Conservation (phyloP, 1,284 basidiomycete genomes). For the Cryptococcus sp. region DNA sequence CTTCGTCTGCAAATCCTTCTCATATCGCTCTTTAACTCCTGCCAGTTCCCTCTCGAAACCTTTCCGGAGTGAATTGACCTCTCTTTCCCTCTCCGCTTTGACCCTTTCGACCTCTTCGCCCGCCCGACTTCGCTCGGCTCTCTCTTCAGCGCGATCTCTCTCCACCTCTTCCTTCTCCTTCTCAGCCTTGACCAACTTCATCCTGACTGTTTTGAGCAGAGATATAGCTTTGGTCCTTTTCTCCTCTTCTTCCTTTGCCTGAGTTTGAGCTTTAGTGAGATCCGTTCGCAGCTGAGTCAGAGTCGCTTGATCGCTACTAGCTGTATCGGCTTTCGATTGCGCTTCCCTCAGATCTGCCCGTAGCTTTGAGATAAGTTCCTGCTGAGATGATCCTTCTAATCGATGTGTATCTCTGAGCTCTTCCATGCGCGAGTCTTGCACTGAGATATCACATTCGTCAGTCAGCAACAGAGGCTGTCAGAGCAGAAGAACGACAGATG, state of each 20-base stretch:
- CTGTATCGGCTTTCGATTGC: slow-evolving; percentile 60
- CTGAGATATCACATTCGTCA: slow-evolving; percentile 53
- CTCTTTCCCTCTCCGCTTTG: slow-evolving; percentile 68
- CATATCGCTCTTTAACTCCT: slow-evolving; percentile 64
- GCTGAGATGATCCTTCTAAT: slow-evolving; percentile 73
- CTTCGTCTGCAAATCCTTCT: slow-evolving; percentile 68
- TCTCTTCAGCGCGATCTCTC: slow-evolving; percentile 64
- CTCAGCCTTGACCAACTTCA: slow-evolving; percentile 88
- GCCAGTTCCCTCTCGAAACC: slow-evolving; percentile 77
- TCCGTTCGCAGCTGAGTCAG: slow-evolving; percentile 64
- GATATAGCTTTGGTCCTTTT: slow-evolving; percentile 90
- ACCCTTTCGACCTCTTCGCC: slow-evolving; percentile 51
- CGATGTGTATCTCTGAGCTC: slow-evolving; percentile 80
- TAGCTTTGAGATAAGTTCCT: slow-evolving; percentile 69
- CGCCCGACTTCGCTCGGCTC: slow-evolving; percentile 60
- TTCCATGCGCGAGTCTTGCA: slow-evolving; percentile 77
- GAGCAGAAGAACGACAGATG: not conserved
- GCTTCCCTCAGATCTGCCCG: slow-evolving; percentile 68
- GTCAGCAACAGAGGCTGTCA: slow-evolving; percentile 12
- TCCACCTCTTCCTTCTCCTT: slow-evolving; percentile 78
- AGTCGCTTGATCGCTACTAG: slow-evolving; percentile 59
- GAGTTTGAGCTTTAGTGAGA: slow-evolving; percentile 62
- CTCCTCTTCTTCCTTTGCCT: slow-evolving; percentile 88
- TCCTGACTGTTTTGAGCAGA: slow-evolving; percentile 84
- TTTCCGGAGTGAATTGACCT: slow-evolving; percentile 64